Base-by-base conservation (phyloP, 148 eudicot genomes). In the Chenopodium berlandieri region DNA sequence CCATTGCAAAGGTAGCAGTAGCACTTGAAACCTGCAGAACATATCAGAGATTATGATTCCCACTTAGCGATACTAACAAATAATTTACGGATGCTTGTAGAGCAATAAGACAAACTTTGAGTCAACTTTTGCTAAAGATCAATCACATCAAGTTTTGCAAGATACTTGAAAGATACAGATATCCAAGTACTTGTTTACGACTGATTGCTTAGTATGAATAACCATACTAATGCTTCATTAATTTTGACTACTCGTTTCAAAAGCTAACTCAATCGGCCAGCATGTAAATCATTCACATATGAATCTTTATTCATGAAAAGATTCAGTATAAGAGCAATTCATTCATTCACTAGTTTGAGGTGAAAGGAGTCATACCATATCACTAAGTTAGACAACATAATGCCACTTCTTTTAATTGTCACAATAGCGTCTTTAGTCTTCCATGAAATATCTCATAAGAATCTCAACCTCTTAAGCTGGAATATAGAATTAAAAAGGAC, bases 1-100 rank as follows among this genome's bases (percentile, higher is more conserved):
- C 90, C 98, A 95, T 95, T 73, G 96, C 98, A 80, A 95, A 95
- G 72, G 97, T 92, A 78, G 98, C 98, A 6, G 98, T 95, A 78
- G 98, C 98, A 92, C 98, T 93, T 77, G 98, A 91, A 52, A 95
- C 98, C 97, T 94, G 88, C 77, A 83, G 32, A 19, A 11, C 14
- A 32, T 27, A 19, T 74, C 52, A 75, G 7, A 16, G 63, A 22
- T 50, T 54, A 27, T 2, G 44, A 5, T 54, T 71, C 14, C 40
- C 48, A 40, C 48, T 71, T 71, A 34, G 23, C 50, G 6, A 69
- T 50, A 50, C 14, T 50, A 2, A 2, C 54, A 11, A 50, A 12
- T 50, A 50, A 50, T 50, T 50, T 50, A 50, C 2, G 54, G 54
- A 48, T 48, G 52, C 13, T 48, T 69, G 17, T 69, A 69, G 44